phyloP scores from a whole-genome alignment of 2,329 filamentous ascomycete species.

The Blastomyces parvus region DNA sequence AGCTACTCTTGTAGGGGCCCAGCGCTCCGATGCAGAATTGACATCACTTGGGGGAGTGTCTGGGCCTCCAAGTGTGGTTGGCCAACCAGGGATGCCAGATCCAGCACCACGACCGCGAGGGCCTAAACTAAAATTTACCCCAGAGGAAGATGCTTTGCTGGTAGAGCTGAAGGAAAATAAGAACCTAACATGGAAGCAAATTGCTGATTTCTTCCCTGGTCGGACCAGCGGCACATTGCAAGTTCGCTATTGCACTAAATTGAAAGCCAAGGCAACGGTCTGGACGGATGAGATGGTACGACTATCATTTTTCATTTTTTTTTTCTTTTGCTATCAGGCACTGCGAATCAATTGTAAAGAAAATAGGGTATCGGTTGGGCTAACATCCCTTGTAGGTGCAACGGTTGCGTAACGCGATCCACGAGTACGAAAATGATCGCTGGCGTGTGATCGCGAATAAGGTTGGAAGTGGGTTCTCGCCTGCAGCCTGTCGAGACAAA shows the following conservation, averaged over 20 bases:
- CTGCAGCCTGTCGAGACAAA: conserved; percentile 75
- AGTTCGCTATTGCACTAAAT: conserved; percentile 87
- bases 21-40: conserved; percentile 48
- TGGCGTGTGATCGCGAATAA: conserved; percentile 90
- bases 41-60: conserved; percentile 37
- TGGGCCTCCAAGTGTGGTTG: conserved; percentile 74
- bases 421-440: conserved; percentile 53
- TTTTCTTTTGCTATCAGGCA: conserved; percentile 6
- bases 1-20: conserved; percentile 56
- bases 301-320: conserved; percentile 2
- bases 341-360: conserved; percentile 3
- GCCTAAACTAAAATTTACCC: conserved; percentile 87
- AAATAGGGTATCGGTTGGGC: conserved; percentile 1
- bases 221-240: conserved; percentile 83
- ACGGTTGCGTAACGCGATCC: conserved; percentile 31
- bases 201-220: conserved; percentile 90
- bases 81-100: conserved; percentile 74
- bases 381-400: conserved; percentile 24
- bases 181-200: conserved; percentile 94
- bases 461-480: conserved; percentile 81
- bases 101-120: conserved; percentile 73
- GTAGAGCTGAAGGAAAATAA: conserved; percentile 91
- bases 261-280: conserved; percentile 85
- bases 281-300: conserved; percentile 88
- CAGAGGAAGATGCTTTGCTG: conserved; percentile 78